These are phyloP conservation scores for Botrytis hyacinthi DNA, from an alignment of 2,329 filamentous ascomycete genomes.

Conservation along the genomic window DNA sequence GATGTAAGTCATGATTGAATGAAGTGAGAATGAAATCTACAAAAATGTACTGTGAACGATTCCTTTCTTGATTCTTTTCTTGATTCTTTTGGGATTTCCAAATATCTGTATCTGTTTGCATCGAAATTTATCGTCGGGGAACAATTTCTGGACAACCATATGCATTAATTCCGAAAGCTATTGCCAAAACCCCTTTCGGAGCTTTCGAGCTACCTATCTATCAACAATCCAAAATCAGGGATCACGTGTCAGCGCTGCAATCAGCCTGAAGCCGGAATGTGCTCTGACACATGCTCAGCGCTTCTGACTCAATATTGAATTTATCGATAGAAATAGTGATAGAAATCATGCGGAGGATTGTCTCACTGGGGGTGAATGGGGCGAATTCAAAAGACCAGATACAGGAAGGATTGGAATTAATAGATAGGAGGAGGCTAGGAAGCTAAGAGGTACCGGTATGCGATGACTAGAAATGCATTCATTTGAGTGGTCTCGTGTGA, in stretches of 20 bases:
- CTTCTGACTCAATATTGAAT: constrained; percentile 7
- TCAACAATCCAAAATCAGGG: background rate
- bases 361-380: background rate
- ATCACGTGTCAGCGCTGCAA: constrained; percentile 4
- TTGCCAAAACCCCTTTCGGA: constrained; percentile 8
- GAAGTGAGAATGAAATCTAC: constrained; percentile 10
- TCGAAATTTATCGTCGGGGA: background rate
- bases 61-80: constrained; percentile 2
- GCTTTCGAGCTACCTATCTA: background rate
- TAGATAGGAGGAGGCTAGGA: constrained; percentile 3
- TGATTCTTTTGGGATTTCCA: background rate
- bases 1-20: constrained; percentile 10
- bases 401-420: background rate
- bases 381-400: background rate
- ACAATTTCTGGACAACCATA: background rate
- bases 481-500: constrained; percentile 8
- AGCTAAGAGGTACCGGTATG: background rate
- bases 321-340: background rate
- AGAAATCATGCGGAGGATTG: constrained; percentile 12
- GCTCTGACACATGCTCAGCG: constrained; percentile 13
- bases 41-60: background rate
- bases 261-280: constrained; percentile 13
- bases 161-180: constrained; percentile 4
- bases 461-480: constrained; percentile 1
- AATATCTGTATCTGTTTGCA: constrained; percentile 10